Base-by-base conservation (phyloP, 371 early-diverging fungal species). In the Quaeritorhiza haematococci region DNA sequence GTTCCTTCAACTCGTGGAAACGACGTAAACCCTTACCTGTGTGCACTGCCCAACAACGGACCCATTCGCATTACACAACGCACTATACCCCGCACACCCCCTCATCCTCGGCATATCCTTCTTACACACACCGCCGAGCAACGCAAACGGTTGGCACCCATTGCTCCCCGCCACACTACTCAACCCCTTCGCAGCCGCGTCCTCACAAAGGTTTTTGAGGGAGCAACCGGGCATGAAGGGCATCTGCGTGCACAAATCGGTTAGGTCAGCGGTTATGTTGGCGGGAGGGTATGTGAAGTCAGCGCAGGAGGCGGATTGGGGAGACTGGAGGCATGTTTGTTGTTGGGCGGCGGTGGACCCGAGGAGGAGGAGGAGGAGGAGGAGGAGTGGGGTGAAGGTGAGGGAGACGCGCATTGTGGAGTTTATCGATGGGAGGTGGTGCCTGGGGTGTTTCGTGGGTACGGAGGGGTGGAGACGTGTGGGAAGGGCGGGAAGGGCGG, bases 71-170 rank as follows among this genome's bases (percentile, higher is more conserved):
- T 61, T 56, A 32, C 69, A 69, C 55, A 71, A 51, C 15, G 62
- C 15, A 52, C 59, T 60, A 45, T 69, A 70, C 42, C 55, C 57
- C 26, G 65, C 50, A 56, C 80, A 80, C 35, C 66, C 71, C 19
- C 58, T 13, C 82, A 83, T 83, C 26, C 50, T 68, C 3, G 72
- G 69, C 86, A 85, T 85, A 58, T 85, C 85, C 7, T 47, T 49
- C 8, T 67, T 55, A 59, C 85, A 85, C 34, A 82, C 60, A 58
- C 82, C 80, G 13, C 79, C 79, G 27, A 81, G 64, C 49, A 82
- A 30, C 0, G 82, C 77, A 53, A 82, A 64, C 0, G 76, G 77
- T 3, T 61, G 62, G 67, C 84, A 84, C 69, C 71, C n/a, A 77
- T 23, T 61, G 63, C 17, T 68, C 61, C 33, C 43, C 48, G 6